Evolutionary conservation across 2,329 filamentous ascomycete genomes (phyloP), one percentile per base, ranked within the genome.

Genomic region (Sporothrix sp.): DNA sequence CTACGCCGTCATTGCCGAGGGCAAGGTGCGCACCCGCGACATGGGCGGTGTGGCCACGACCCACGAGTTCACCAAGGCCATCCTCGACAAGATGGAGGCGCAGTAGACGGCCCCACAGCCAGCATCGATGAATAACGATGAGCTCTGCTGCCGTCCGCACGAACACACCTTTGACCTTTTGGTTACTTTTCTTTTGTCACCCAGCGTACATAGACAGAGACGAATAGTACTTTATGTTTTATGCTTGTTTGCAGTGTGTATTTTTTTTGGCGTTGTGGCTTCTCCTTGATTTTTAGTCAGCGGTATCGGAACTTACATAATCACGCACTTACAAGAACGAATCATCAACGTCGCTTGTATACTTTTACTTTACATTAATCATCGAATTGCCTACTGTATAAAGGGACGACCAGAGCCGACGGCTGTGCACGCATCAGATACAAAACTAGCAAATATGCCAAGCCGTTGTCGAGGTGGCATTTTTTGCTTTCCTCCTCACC

Each of bases 1-100:
- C 61, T 84, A 84, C 64, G 75, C 73, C 58, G 80, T 84, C 47
- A 97, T 98, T 66, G 84, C 85, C 61, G 88, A 96, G 65, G 90
- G 87, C 68, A 84, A 88, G 72, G 77, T 81, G 64, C 84, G 90
- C 68, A 98, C 93, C 58, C 84, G 85, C 63, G 93, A 98, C 66
- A 96, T 98, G 93, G 91, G 91, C 66, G 93, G 93, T 67, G 74
- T 83, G 59, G 81, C 81, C 65, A 88, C 85, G 62, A 98, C 91
- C 57, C 82, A 96, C 71, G 83, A 97, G 69, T 98, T 97, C 75
- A 97, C 93, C 63, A 79, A 84, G 63, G 90, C 93, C 62, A 86
- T 98, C 65, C 78, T 98, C 65, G 81, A 90, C 75, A 87, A 93
- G 79, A 95, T 98, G 89, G 91, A 97, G 76, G 72, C 74, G 60